Conservation (phyloP, 768 basidiomycete genomes). For the Antrodiella citrinella region DNA sequence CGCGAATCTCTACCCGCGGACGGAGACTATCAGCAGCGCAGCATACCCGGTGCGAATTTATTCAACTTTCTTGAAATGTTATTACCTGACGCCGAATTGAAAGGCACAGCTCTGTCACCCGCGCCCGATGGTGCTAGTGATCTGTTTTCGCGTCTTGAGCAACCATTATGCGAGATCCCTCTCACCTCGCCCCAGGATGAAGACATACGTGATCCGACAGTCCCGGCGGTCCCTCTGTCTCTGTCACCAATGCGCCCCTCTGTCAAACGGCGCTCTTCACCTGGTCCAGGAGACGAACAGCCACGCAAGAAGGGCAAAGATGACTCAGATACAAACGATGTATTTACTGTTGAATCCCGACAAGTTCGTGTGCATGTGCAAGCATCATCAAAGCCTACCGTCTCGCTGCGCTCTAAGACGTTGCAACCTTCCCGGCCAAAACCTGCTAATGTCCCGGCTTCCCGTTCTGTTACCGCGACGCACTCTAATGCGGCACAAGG, state of each 20-base stretch:
- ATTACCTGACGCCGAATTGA: not conserved
- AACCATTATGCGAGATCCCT: not conserved
- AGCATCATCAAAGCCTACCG: not conserved
- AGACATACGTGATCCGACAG: constrained; percentile 13
- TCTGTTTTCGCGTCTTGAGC: not conserved
- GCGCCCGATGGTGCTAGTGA: not conserved
- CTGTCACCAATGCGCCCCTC: constrained; percentile 34
- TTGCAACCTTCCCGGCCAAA: not conserved
- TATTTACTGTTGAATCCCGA: not conserved
- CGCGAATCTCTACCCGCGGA: not conserved
- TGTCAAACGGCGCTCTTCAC: constrained; percentile 39
- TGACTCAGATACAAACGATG: not conserved
- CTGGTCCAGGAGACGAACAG: constrained; percentile 19
- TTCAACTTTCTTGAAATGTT: not conserved
- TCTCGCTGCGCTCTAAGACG: not conserved
- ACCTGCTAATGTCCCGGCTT: not conserved
- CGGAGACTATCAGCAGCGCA: not conserved
- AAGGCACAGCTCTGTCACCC: not conserved
- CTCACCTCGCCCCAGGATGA: not conserved
- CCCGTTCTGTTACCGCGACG: not conserved
- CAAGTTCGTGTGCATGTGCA: not conserved
- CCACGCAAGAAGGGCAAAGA: constrained; percentile 21
- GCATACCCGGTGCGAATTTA: not conserved
- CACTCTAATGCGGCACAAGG: not conserved
- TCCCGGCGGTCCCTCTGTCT: constrained; percentile 17